Percentiles rank a stretch among this genome's conserved stretches.
Evolutionary conservation across 176 grass and related monocot genomes (phyloP).

Genomic region (Paspalum vaginatum): DNA sequence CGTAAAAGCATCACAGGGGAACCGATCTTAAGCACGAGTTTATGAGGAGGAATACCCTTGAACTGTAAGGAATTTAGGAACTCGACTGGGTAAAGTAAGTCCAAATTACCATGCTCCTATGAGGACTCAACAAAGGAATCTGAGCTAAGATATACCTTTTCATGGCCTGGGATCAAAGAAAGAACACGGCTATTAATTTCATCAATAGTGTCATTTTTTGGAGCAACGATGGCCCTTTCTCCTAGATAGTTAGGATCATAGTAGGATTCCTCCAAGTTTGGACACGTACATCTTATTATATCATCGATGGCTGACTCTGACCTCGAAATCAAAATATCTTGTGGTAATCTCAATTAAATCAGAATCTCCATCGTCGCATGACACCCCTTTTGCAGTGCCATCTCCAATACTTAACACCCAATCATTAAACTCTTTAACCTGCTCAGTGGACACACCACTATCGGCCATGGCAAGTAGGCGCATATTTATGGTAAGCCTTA

Average conservation of each 20-base stretch:
- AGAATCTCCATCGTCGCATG: not conserved
- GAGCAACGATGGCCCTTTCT: not conserved
- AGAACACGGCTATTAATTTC: slow-evolving; percentile 11
- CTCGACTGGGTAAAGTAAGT: slow-evolving; percentile 24
- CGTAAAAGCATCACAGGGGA: slow-evolving; percentile 27
- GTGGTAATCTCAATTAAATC: not conserved
- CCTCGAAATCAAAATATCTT: not conserved
- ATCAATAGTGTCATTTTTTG: slow-evolving; percentile 27
- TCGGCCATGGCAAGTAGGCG: not conserved
- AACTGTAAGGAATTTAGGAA: slow-evolving; percentile 15
- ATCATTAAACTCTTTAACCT: not conserved
- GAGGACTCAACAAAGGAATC: slow-evolving; percentile 3
- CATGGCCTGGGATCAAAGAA: not conserved
- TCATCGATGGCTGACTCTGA: slow-evolving; percentile 7
- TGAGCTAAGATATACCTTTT: slow-evolving; percentile 16
- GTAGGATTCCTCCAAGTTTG: not conserved
- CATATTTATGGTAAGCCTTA: not conserved
- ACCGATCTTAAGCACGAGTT: slow-evolving; percentile 1
- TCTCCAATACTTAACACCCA: slow-evolving; percentile 28
- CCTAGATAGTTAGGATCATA: not conserved
- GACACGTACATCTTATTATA: not conserved
- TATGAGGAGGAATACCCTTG: slow-evolving; percentile 14
- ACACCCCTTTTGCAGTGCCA: not conserved
- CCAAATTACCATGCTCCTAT: not conserved
- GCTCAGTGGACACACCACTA: not conserved